Evolutionary conservation across 2,329 filamentous ascomycete genomes (phyloP).

Genomic region (Teratosphaeria viscida): DNA sequence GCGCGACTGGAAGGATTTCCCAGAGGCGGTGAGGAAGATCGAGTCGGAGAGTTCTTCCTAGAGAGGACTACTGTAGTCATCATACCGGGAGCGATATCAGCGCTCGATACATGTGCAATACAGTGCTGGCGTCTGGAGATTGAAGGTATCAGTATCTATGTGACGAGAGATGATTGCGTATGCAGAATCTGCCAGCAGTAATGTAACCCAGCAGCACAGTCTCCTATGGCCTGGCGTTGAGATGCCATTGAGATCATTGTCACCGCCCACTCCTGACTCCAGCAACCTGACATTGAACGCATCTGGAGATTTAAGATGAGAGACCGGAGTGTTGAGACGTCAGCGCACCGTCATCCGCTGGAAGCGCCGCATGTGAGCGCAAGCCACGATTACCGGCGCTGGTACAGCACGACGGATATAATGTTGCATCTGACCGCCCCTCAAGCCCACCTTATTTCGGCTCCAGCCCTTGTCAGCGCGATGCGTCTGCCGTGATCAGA

Average conservation of each 20-base stretch:
- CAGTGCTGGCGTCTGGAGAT: neutral
- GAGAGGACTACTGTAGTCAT: neutral
- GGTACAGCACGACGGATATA: too few species aligned
- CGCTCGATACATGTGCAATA: neutral
- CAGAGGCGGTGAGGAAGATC: conserved; percentile 38
- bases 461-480: neutral
- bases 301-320: neutral
- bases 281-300: neutral
- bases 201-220: neutral
- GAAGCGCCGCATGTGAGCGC: too few species aligned
- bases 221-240: neutral
- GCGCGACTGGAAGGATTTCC: conserved; percentile 44
- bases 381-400: too few species aligned
- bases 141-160: neutral
- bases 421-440: too few species aligned
- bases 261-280: neutral
- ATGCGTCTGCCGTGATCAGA: too few species aligned
- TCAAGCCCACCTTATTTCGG: neutral
- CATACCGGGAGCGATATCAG: neutral
- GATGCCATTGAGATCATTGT: neutral
- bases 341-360: neutral
- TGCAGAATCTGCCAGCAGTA: neutral
- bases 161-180: neutral
- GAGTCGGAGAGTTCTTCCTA: conserved; percentile 24
- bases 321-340: neutral